Conservation (phyloP, 305 asterid species). For the Plantago lanceolata region DNA sequence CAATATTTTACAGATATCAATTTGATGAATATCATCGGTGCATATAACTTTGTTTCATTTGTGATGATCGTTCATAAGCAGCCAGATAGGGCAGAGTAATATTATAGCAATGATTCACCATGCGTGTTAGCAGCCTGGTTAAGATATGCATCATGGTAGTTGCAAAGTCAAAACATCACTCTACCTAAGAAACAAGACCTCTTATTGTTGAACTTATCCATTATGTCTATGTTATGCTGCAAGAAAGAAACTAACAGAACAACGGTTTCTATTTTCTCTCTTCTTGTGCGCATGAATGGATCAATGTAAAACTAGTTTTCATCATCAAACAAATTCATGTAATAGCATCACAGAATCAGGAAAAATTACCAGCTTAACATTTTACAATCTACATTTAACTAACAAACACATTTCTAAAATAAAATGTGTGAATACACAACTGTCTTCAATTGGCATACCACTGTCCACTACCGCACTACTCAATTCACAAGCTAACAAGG, state of each 20-base stretch:
- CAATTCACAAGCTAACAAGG: neutral
- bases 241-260: neutral
- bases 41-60: too few relatives aligned
- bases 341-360: neutral
- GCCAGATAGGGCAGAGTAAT: too few relatives aligned
- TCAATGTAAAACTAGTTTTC: neutral
- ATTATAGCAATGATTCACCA: too few relatives aligned
- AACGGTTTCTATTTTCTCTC: neutral
- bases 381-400: too few relatives aligned
- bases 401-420: neutral
- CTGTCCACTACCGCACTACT: too few relatives aligned
- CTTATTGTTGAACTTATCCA: neutral
- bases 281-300: too few relatives aligned
- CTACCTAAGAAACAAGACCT: too few relatives aligned
- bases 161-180: too few relatives aligned
- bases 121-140: too few relatives aligned
- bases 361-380: neutral
- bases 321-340: neutral
- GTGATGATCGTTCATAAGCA: neutral
- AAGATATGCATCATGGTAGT: too few relatives aligned
- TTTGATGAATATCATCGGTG: neutral
- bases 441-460: neutral
- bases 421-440: neutral
- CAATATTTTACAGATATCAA: too few relatives aligned
- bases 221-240: neutral